Evolutionary conservation across 345 rosid genomes (phyloP).

Genomic region (Noccaea bulbosa): DNA sequence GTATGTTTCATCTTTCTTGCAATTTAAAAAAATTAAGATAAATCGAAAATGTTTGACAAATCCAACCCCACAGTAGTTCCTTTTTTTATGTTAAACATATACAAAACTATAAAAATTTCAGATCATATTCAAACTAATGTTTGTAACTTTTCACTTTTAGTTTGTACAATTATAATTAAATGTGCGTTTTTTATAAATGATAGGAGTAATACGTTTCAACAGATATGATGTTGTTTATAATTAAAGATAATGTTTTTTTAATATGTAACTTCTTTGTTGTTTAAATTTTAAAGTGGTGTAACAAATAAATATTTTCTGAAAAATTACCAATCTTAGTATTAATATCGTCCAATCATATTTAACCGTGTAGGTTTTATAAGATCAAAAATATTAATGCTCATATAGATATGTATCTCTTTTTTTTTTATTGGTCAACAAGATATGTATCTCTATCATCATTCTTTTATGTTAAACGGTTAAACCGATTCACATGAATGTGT

Average conservation of each 20-base stretch:
- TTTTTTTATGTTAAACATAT: neutral
- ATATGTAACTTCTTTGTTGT: neutral
- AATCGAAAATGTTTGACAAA: slow-evolving; percentile 3
- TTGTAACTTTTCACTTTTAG: neutral
- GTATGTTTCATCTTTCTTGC: neutral
- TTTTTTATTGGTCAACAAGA: too few relatives aligned
- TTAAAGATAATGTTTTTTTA: too few relatives aligned
- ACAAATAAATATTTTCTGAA: too few relatives aligned
- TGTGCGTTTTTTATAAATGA: neutral
- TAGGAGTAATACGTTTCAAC: neutral
- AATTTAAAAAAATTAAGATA: slow-evolving; percentile 6
- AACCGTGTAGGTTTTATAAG: too few relatives aligned
- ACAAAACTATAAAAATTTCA: neutral
- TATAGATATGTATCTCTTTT: neutral
- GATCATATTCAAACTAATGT: neutral
- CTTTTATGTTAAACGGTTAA: neutral
- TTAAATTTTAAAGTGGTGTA: too few relatives aligned
- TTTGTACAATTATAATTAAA: neutral
- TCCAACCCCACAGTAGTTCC: neutral
- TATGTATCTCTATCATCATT: neutral
- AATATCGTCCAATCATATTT: too few relatives aligned
- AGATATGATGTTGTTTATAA: neutral
- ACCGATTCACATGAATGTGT: neutral
- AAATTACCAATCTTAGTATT: too few relatives aligned
- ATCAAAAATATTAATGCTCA: too few relatives aligned